A percentile compares a stretch with the other conserved stretches of the same genome.
Conservation (phyloP, 2,329 filamentous ascomycete species). For the Hypoxylon sp. region DNA sequence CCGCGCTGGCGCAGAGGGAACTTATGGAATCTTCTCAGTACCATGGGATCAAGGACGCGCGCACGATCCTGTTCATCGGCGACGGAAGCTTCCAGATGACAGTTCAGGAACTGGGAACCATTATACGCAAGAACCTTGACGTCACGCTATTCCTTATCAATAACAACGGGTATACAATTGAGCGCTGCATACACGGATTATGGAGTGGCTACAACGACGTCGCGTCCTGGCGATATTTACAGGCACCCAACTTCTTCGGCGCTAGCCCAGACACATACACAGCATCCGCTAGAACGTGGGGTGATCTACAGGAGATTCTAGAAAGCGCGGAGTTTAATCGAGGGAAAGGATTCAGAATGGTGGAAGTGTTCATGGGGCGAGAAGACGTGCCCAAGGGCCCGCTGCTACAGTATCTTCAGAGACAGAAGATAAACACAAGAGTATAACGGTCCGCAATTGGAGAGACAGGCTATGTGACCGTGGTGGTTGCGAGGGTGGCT, state of each 20-base stretch:
- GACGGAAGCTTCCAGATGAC: constrained; percentile 16
- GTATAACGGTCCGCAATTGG: too few relatives aligned
- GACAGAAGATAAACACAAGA: neutral
- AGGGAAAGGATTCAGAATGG: constrained; percentile 7
- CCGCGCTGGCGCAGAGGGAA: constrained; percentile 1
- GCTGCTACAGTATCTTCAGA: constrained; percentile 2
- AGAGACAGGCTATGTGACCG: too few relatives aligned
- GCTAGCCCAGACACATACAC: constrained; percentile 4
- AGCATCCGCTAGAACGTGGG: neutral
- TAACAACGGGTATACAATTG: constrained; percentile 7
- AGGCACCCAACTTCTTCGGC: constrained; percentile 8
- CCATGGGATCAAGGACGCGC: constrained; percentile 5
- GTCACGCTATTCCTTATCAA: constrained; percentile 7
- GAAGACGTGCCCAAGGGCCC: constrained; percentile 1
- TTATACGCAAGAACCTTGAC: constrained; percentile 7
- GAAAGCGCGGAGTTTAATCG: neutral
- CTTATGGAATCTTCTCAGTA: neutral
- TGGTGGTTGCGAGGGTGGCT: too few relatives aligned
- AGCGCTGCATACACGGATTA: constrained; percentile 1
- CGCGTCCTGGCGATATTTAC: neutral
- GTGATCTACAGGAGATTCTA: neutral
- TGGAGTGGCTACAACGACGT: constrained; percentile 3
- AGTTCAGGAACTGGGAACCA: constrained; percentile 2
- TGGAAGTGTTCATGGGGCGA: constrained; percentile 8
- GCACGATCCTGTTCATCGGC: constrained; percentile 3